Conservation (phyloP, 1,139 yeast species). For the Candida neerlandica region DNA sequence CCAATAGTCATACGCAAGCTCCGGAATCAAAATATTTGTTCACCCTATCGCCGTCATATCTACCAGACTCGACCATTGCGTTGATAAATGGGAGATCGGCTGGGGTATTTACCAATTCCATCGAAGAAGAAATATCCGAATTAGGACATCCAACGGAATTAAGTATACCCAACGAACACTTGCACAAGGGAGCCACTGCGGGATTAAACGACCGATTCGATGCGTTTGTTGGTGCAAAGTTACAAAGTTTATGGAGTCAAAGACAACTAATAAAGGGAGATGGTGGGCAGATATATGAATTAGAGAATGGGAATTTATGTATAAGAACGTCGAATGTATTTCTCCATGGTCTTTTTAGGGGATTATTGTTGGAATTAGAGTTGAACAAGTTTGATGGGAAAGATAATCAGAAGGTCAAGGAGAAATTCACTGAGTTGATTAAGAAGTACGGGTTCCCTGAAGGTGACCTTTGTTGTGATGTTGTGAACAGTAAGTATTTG, state of each 20-base stretch:
- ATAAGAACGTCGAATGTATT: slow-evolving; percentile 72
- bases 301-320: slow-evolving; percentile 48
- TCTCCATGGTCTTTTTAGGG: slow-evolving; percentile 74
- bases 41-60: slow-evolving; percentile 58
- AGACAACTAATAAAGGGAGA: slow-evolving; percentile 78
- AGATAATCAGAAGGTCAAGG: slow-evolving; percentile 17
- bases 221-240: slow-evolving; percentile 50
- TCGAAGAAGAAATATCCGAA: slow-evolving; percentile 39
- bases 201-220: slow-evolving; percentile 56
- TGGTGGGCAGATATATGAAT: slow-evolving; percentile 65
- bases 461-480: slow-evolving; percentile 41
- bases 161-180: slow-evolving; percentile 41
- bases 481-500: slow-evolving; percentile 27
- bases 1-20: slow-evolving; percentile 28
- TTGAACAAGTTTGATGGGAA: slow-evolving; percentile 22
- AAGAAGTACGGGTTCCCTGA: slow-evolving; percentile 42
- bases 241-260: slow-evolving; percentile 72
- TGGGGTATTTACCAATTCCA: slow-evolving; percentile 45
- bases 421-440: slow-evolving; percentile 31
- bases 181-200: slow-evolving; percentile 48
- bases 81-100: slow-evolving; percentile 52
- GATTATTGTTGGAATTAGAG: slow-evolving; percentile 64
- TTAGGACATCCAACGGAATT: slow-evolving; percentile 19
- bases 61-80: slow-evolving; percentile 53
- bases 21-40: slow-evolving; percentile 54